Evolutionary conservation across 2,329 filamentous ascomycete species (phyloP).

Genomic region (Raffaelea ambrosiae): DNA sequence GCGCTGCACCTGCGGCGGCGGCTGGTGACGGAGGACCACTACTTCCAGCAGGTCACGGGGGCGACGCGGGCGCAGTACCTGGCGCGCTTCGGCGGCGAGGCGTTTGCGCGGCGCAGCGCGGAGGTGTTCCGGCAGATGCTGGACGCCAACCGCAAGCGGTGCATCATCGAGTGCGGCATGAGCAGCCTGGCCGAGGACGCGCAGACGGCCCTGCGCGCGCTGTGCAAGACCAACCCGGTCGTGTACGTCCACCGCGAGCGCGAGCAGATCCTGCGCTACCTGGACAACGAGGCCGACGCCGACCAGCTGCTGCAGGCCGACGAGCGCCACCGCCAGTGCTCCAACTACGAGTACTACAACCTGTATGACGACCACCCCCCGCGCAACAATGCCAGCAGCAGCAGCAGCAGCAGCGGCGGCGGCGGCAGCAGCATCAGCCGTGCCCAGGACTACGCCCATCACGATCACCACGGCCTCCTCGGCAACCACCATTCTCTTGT

Average conservation of each 20-base stretch:
- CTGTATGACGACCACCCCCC: constrained; percentile 34
- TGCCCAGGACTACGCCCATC: background rate
- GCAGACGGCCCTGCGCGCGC: constrained; percentile 49
- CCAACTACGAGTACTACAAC: constrained; percentile 67
- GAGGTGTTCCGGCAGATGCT: constrained; percentile 55
- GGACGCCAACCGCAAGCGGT: constrained; percentile 46
- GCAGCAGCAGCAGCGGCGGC: constrained; percentile 11
- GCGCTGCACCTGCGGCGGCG: constrained; percentile 58
- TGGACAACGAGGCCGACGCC: constrained; percentile 42
- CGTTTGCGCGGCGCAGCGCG: constrained; percentile 54
- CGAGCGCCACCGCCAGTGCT: constrained; percentile 50
- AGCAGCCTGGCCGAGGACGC: constrained; percentile 54
- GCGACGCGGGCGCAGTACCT: constrained; percentile 52
- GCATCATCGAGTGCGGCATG: constrained; percentile 62
- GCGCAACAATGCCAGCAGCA: background rate
- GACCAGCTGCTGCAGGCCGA: constrained; percentile 47
- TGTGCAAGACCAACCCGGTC: constrained; percentile 56
- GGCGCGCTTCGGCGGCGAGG: constrained; percentile 48
- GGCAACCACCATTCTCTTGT: too few species aligned
- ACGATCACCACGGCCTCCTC: too few species aligned
- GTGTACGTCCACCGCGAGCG: constrained; percentile 62
- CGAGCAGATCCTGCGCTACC: constrained; percentile 49
- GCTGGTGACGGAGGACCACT: constrained; percentile 59
- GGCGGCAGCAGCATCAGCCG: background rate
- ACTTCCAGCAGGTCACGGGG: constrained; percentile 58